Evolutionary conservation across 2,329 filamentous ascomycete genomes (phyloP), one percentile per base, ranked within the genome.

Genomic region (Penicillium capsulatum): DNA sequence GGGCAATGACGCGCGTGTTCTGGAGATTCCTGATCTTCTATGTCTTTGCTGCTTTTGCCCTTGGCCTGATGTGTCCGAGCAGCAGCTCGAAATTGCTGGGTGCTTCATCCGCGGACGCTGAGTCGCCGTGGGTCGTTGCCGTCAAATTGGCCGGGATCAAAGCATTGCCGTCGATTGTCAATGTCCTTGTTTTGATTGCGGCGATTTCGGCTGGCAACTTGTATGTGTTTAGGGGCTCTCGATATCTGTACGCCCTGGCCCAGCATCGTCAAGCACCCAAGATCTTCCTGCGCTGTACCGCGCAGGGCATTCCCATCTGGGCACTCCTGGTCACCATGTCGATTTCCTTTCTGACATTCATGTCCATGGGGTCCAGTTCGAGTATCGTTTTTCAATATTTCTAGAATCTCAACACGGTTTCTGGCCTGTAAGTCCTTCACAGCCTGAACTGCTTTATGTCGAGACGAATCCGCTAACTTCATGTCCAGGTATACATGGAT

Each of bases 1-100:
- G 71, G 6, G 85, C 84, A 11, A 85, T 88, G 55, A 76, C 77
- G 35, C 83, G 79, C 68, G 86, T 84, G 0, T 89, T 86, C 63
- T 84, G 80, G 73, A 78, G 82, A 43, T 85, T 89, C 47, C 73
- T 87, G 36, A 65, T 74, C 40, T 75, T 88, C 46, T 64, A 61
- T 36, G 55, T 64, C 11, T 49, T 62, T 26, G 61, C 60, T 17
- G 55, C 64, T 26, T 63, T 88, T 69, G 83, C 86, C 61, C 74
- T 88, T 53, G 83, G 83, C 34, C 74, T 89, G 52, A 69, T 84
- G 30, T 75, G 89, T 6, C 82, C 84, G 3, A 83, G 78, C 57
- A 76, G 81, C 55, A 48, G 66, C 1, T 58, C 60, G 5, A 74
- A 86, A 16, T 60, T 74, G 22, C 73, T 67, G 51, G 54, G 46